Base-by-base conservation (phyloP, 169 alveolate species). In the Plasmodium blacklocki region DNA sequence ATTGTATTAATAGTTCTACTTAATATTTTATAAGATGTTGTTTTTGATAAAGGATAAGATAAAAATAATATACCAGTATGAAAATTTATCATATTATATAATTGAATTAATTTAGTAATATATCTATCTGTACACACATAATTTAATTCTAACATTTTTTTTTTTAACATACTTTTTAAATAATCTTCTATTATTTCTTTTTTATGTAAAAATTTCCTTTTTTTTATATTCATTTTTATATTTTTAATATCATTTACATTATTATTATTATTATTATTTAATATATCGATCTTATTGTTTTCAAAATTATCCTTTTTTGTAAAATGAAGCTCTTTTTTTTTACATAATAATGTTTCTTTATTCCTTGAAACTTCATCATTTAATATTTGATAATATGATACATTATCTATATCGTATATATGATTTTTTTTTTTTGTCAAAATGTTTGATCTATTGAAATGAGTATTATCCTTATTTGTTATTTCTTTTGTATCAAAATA, bases 151-250 rank as follows among this genome's bases (percentile, higher is more conserved):
- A 83, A 23, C 91, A 83, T 83, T 43, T 83, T 83, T 18, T 83
- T 83, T 68, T 83, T 83, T 58, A 83, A 26, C 73, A 67, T 83
- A 7, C 59, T n/a, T 23, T 83, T 83, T 8, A 83, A 72, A 45
- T 83, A 83, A 68, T 83, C 91, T 83, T 83, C 91, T 45, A 67
- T 83, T 52, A 83, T 68, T 68, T 83, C 91, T 68, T 83, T 83
- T 68, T 83, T 83, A 63, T 67, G 39, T 83, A 68, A 60, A 68
- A 83, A 83, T 39, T 39, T 39, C 11, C 47, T 39, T 39, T 39
- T 39, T 39, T 39, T 39, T 39, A 39, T 39, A 12, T 49, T 43
- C 67, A 56, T 67, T 9, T 60, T 66, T 12, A 11, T 19, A 45
- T 68, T 58, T 7, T 50, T 18, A 18, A 43, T 26, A 54, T 56